Evolutionary conservation across 73 alveolate species (phyloP).

Genomic region (Paramecium caudatum): DNA sequence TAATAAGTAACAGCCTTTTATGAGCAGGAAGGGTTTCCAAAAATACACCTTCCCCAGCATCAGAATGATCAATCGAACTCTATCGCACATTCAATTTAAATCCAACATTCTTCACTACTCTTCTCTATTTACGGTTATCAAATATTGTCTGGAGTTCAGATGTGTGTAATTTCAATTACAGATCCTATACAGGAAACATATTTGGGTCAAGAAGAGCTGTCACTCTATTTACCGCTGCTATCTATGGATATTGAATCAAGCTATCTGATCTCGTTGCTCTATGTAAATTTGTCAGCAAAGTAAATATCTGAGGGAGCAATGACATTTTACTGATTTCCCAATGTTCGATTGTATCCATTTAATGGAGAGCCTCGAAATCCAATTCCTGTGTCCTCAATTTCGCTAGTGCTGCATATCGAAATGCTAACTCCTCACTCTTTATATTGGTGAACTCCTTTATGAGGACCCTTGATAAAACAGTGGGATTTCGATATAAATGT

Average conservation of each 20-base stretch:
- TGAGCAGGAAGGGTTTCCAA: background rate
- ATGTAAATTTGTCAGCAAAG: background rate
- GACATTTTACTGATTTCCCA: slow-evolving; percentile 56
- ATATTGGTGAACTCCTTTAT: background rate
- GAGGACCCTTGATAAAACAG: background rate
- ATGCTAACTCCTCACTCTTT: background rate
- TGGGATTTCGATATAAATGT: slow-evolving; percentile 60
- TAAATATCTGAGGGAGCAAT: slow-evolving; percentile 15
- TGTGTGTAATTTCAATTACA: background rate
- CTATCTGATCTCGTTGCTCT: background rate
- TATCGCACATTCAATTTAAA: background rate
- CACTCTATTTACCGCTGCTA: slow-evolving; percentile 52
- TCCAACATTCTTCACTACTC: slow-evolving; percentile 21
- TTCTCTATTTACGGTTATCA: background rate
- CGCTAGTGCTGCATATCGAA: slow-evolving; percentile 29
- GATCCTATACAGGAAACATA: slow-evolving; percentile 31
- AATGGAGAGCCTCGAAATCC: background rate
- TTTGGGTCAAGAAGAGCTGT: slow-evolving; percentile 49
- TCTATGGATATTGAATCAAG: slow-evolving; percentile 12
- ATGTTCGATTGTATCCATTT: slow-evolving; percentile 22
- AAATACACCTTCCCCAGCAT: slow-evolving; percentile 44
- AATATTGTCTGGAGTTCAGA: background rate
- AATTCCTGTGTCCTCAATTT: slow-evolving; percentile 16
- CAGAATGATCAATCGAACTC: slow-evolving; percentile 37
- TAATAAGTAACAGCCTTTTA: slow-evolving; percentile 52